Evolutionary conservation across 1,284 basidiomycete species (phyloP).

Genomic region (Stereum hirsutum): DNA sequence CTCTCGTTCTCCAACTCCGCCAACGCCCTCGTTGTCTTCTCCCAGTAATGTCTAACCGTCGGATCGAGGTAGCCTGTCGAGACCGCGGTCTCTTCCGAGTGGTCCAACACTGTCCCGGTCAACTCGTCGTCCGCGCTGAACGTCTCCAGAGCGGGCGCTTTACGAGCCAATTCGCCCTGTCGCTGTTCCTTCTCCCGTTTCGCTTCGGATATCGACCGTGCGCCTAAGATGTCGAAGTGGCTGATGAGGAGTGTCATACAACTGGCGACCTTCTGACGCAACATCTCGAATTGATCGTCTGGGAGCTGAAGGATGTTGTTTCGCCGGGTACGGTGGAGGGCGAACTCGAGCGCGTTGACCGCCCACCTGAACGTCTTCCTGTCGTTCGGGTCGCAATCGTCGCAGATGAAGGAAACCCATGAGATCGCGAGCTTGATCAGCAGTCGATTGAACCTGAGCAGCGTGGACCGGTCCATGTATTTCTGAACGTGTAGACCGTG

Average conservation of each 20-base stretch:
- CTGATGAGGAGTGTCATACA: slow-evolving; percentile 96
- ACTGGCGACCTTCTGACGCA: slow-evolving; percentile 88
- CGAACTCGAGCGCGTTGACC: slow-evolving; percentile 92
- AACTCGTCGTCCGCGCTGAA: slow-evolving; percentile 24
- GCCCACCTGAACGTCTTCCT: slow-evolving; percentile 98
- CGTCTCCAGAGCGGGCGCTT: slow-evolving; percentile 40
- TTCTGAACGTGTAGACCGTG: slow-evolving; percentile 85
- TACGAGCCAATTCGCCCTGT: slow-evolving; percentile 59
- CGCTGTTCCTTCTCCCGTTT: slow-evolving; percentile 83
- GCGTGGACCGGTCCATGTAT: slow-evolving; percentile 71
- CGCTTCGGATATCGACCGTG: slow-evolving; percentile 83
- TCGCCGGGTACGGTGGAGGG: slow-evolving; percentile 82
- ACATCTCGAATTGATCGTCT: slow-evolving; percentile 81
- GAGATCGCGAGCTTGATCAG: slow-evolving; percentile 87
- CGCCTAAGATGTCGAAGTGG: slow-evolving; percentile 97
- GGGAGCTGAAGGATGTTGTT: slow-evolving; percentile 89
- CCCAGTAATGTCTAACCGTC: slow-evolving; percentile 65
- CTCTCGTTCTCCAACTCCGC: slow-evolving; percentile 57
- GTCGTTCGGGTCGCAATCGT: slow-evolving; percentile 95
- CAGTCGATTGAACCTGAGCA: slow-evolving; percentile 73
- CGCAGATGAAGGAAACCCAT: slow-evolving; percentile 98
- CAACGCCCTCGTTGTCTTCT: slow-evolving; percentile 53
- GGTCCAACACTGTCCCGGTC: slow-evolving; percentile 14
- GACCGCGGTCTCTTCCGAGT: slow-evolving; percentile 7
- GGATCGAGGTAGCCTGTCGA: slow-evolving; percentile 43